Conservation (phyloP, 305 asterid species). For the Ajuga reptans region DNA sequence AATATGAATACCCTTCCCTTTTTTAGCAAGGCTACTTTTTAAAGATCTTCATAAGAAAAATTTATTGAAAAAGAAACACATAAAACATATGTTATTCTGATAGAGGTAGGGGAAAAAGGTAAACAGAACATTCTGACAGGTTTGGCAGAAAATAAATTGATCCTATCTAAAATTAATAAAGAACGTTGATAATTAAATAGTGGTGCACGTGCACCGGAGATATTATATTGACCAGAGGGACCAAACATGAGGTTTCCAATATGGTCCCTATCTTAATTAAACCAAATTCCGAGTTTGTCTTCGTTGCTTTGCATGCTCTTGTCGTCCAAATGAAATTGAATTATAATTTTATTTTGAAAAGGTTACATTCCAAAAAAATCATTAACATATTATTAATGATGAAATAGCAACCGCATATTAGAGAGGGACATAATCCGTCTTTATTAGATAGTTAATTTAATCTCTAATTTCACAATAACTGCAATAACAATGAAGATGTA, state of each 20-base stretch:
- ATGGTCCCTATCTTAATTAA: conserved; percentile 11
- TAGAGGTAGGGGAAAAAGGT: neutral
- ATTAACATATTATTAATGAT: no score
- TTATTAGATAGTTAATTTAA: no score
- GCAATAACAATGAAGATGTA: no score
- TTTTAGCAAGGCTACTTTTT: conserved; percentile 10
- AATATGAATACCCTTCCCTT: conserved; percentile 7
- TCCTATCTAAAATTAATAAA: neutral
- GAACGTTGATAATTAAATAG: conserved; percentile 21
- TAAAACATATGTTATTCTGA: neutral
- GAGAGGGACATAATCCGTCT: no score
- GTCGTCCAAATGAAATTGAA: conserved; percentile 32
- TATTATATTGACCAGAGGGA: conserved; percentile 43
- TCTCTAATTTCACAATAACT: no score
- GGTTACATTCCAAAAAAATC: no score
- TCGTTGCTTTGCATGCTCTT: conserved; percentile 42
- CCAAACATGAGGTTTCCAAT: conserved; percentile 42
- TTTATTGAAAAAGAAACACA: neutral
- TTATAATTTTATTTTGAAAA: neutral
- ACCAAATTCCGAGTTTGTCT: conserved; percentile 31
- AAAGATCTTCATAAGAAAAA: neutral
- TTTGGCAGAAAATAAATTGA: neutral
- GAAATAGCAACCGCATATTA: no score
- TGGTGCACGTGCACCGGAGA: conserved; percentile 49
- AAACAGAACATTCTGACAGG: conserved; percentile 12